These are phyloP conservation scores for Aspergillus quadrilineatus DNA, from an alignment of 2,329 filamentous ascomycete genomes.

Conservation along the genomic window DNA sequence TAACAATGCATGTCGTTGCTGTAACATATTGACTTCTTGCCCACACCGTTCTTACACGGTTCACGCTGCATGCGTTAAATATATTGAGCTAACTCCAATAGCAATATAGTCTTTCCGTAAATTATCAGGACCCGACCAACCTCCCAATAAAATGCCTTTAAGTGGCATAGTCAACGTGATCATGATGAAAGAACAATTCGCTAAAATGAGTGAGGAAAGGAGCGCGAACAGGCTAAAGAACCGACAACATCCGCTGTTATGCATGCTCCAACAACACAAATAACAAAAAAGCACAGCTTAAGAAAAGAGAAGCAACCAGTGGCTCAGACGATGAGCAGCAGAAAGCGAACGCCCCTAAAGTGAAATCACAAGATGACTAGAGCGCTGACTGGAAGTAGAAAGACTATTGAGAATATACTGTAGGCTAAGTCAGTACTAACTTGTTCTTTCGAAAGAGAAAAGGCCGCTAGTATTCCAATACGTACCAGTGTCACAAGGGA, in stretches of 20 bases:
- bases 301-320: background rate
- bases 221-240: background rate
- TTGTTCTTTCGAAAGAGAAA: background rate
- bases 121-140: background rate
- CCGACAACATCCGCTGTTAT: background rate
- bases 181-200: background rate
- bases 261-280: background rate
- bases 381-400: background rate
- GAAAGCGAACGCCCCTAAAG: background rate
- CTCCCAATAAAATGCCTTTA: background rate
- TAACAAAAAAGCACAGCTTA: background rate
- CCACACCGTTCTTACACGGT: no score
- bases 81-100: background rate
- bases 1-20: no score
- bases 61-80: no score
- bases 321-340: background rate
- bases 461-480: background rate
- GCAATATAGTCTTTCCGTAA: background rate
- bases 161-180: background rate
- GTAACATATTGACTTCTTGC: no score
- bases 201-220: background rate
- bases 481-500: background rate
- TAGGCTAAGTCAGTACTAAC: background rate
- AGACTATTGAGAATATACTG: background rate
- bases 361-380: background rate